phyloP scores from a whole-genome alignment of 1,284 basidiomycete species.

The Hypsizygus ulmarius region DNA sequence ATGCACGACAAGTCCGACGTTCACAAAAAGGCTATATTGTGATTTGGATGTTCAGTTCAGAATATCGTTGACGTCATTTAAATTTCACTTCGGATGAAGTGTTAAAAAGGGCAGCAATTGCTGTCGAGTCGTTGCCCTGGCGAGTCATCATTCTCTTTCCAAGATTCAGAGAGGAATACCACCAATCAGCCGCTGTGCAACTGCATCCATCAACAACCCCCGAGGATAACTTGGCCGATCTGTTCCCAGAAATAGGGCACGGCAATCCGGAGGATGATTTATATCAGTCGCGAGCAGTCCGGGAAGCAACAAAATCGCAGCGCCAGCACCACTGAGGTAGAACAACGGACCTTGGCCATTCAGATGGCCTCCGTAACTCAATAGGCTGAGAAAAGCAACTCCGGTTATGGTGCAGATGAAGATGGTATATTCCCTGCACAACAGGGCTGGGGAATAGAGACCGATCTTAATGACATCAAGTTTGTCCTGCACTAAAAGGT shows the following conservation, averaged over 20 bases:
- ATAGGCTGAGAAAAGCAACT: conserved; percentile 19
- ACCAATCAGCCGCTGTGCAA: conserved; percentile 5
- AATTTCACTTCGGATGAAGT: no score
- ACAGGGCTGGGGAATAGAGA: conserved; percentile 24
- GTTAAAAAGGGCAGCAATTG: no score
- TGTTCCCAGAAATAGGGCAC: conserved; percentile 10
- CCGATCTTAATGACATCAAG: conserved; percentile 26
- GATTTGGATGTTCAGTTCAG: no score
- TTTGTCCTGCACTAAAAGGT: conserved; percentile 21
- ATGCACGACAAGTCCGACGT: no score
- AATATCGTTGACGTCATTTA: no score
- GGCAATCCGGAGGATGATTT: conserved; percentile 10
- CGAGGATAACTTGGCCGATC: conserved; percentile 11
- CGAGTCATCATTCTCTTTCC: no score
- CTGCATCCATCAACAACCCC: conserved; percentile 8
- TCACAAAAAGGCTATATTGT: no score
- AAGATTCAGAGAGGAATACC: conserved; percentile 7
- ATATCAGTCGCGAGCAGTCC: conserved; percentile 9
- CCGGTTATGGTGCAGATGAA: conserved; percentile 23
- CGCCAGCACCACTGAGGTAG: conserved; percentile 16
- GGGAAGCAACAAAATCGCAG: conserved; percentile 6
- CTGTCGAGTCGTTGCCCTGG: no score
- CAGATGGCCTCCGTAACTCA: conserved; percentile 21
- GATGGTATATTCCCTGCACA: conserved; percentile 22
- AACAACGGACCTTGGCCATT: conserved; percentile 23